Evolutionary conservation across 2,329 filamentous ascomycete genomes (phyloP).

Genomic region (Aspergillus luchuensis): DNA sequence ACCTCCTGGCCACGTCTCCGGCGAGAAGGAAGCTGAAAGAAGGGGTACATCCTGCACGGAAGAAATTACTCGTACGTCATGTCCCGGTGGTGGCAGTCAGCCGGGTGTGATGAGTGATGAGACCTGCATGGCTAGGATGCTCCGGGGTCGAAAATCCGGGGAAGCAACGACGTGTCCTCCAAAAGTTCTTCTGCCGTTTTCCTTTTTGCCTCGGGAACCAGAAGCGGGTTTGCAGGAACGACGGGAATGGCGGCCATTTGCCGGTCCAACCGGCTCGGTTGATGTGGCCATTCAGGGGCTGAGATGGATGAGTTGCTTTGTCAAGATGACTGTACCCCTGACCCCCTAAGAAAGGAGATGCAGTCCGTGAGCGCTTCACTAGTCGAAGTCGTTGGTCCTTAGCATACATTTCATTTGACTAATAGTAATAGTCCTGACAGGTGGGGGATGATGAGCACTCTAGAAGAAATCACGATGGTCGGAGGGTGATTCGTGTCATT

Average conservation of each 20-base stretch:
- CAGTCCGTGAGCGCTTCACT: background rate
- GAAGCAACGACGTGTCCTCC: constrained; percentile 10
- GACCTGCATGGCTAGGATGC: constrained; percentile 7
- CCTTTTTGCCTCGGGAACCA: background rate
- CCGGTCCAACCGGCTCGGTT: constrained; percentile 15
- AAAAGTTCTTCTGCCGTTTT: background rate
- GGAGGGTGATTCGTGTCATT: background rate
- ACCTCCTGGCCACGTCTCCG: background rate
- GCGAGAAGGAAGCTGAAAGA: background rate
- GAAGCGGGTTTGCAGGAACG: background rate
- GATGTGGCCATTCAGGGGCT: constrained; percentile 12
- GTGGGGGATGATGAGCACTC: background rate
- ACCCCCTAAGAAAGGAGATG: background rate
- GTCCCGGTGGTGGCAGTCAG: background rate
- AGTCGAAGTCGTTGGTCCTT: background rate
- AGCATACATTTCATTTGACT: background rate
- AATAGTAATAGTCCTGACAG: background rate
- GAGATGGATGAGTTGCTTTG: background rate
- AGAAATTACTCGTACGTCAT: constrained; percentile 1
- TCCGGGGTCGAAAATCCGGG: constrained; percentile 20
- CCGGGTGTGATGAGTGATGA: constrained; percentile 2
- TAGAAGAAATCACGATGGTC: background rate
- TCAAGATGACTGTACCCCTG: background rate
- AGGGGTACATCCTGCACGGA: background rate
- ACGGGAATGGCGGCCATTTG: constrained; percentile 1